Evolutionary conservation across 1,284 basidiomycete species (phyloP), one percentile per base, ranked within the genome.

Genomic region (Apiotrichum siamense): DNA sequence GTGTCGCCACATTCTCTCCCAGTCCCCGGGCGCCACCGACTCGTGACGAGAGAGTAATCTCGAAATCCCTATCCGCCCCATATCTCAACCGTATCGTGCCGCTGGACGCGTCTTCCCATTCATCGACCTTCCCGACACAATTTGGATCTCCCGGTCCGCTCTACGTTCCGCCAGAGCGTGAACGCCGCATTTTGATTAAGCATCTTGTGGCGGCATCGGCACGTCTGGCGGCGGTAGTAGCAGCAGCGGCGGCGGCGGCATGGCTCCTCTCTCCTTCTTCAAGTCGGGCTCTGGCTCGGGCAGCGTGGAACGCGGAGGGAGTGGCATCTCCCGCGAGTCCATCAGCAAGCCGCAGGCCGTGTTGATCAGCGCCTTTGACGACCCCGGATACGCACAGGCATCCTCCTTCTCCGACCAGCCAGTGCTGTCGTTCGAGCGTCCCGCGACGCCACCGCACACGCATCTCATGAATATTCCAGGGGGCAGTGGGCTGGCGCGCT

Each of bases 211-310:
- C 26, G n/a, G 24, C 38, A n/a, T n/a, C n/a, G n/a, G n/a, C n/a
- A n/a, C n/a, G n/a, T n/a, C n/a, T n/a, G n/a, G n/a, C n/a, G n/a
- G n/a, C n/a, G n/a, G n/a, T n/a, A n/a, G 32, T 11, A 18, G 39
- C 13, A 26, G 9, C 24, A 25, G n/a, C 13, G 7, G 21, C 25
- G 42, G 15, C 11, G 27, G 31, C 29, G 32, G 12, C 33, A 49
- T 49, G 47, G 13, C 47, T 20, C 40, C 47, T 20, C 40, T 49
- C 29, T 49, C 47, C 24, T 49, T 49, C 31, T 36, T 49, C 32
- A 49, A 49, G 33, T 17, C 35, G 3, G 24, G 35, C 12, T 17
- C 4, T 13, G 11, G 41, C 29, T 27, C 40, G 40, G 20, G 29
- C 5, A 5, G 11, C 13, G 41, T 26, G 32, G 41, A 43, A 3